Evolutionary conservation across 768 basidiomycete genomes (phyloP), one percentile per base, ranked within the genome.

Genomic region (Psilocybe sp.): DNA sequence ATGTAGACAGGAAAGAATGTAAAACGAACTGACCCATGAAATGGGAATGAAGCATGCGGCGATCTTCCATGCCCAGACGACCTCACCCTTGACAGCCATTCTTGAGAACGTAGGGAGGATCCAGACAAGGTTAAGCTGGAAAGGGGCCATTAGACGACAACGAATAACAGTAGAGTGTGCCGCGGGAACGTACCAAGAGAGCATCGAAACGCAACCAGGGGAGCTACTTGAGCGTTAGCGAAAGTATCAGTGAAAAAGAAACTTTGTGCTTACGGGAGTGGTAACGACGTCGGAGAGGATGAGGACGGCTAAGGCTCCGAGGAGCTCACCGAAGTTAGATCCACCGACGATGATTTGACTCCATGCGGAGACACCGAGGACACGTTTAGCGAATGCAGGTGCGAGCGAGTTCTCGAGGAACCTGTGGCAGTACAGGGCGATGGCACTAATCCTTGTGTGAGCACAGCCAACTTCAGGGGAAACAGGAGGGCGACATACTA

Each of bases 271-370:
- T 46, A 60, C 57, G 12, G 67, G 67, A 2, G 64, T 65, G 7
- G 67, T 62, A 11, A 69, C 58, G 19, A 43, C 15, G 38, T 67
- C 64, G 9, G 67, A 66, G 14, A 67, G 57, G 3, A 67, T 13
- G 13, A 69, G 50, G 6, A 69, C 66, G 23, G 59, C 48, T 2
- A 62, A 35, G 6, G 67, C 66, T 32, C 66, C 66, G 9, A 67
- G 56, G 15, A 69, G 62, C 59, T 65, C 34, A 14, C 67, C 67
- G 46, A 69, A 65, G 41, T 69, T 69, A 11, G 67, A 69, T 15
- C 67, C 67, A 18, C 67, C 67, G 33, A 66, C 64, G 31, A 69
- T 65, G 44, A 69, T 66, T 36, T 67, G 67, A 55, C 62, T 62
- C 67, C 67, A 69, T 6, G 64, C 60, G 3, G 66, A 67, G 8